phyloP scores from a whole-genome alignment of 2,329 filamentous ascomycete species.

The Nemania serpens region DNA sequence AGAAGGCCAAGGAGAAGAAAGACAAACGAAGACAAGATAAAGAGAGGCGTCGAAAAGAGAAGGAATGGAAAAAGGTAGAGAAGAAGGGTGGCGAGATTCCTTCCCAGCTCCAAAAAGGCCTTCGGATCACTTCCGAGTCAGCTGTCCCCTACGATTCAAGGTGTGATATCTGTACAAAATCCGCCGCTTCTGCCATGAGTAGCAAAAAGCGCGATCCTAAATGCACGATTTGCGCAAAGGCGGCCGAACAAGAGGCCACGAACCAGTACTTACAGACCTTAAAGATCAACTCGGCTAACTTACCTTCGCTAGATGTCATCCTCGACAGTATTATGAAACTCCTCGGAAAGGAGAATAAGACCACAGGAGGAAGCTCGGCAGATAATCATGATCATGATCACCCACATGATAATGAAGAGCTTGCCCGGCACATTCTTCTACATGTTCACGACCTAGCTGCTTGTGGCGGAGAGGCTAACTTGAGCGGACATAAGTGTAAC shows the following conservation, averaged over 20 bases:
- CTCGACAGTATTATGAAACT: slow-evolving; percentile 18
- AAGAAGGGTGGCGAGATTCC: slow-evolving; percentile 29
- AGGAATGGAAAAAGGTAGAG: slow-evolving; percentile 25
- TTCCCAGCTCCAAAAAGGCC: slow-evolving; percentile 17
- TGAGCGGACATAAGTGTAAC: slow-evolving; percentile 17
- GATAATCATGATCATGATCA: neutral
- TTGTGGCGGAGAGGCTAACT: slow-evolving; percentile 14
- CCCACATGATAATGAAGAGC: slow-evolving; percentile 20
- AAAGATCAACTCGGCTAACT: slow-evolving; percentile 10
- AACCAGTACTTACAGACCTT: slow-evolving; percentile 30
- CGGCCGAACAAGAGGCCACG: slow-evolving; percentile 13
- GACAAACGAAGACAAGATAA: slow-evolving; percentile 25
- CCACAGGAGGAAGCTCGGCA: neutral
- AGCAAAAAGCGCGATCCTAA: slow-evolving; percentile 14
- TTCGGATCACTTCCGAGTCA: neutral
- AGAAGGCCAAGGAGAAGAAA: slow-evolving; percentile 31
- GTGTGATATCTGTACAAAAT: slow-evolving; percentile 30
- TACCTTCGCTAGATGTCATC: slow-evolving; percentile 23
- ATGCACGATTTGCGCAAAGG: slow-evolving; percentile 21
- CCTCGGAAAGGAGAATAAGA: slow-evolving; percentile 4
- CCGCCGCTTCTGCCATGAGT: slow-evolving; percentile 13
- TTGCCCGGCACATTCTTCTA: slow-evolving; percentile 30
- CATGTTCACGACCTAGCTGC: slow-evolving; percentile 30
- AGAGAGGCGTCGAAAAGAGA: slow-evolving; percentile 28
- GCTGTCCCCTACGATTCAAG: slow-evolving; percentile 21